Evolutionary conservation across 1,284 basidiomycete species (phyloP), one percentile per base, ranked within the genome.

Genomic region (Cryptococcus sp.): DNA sequence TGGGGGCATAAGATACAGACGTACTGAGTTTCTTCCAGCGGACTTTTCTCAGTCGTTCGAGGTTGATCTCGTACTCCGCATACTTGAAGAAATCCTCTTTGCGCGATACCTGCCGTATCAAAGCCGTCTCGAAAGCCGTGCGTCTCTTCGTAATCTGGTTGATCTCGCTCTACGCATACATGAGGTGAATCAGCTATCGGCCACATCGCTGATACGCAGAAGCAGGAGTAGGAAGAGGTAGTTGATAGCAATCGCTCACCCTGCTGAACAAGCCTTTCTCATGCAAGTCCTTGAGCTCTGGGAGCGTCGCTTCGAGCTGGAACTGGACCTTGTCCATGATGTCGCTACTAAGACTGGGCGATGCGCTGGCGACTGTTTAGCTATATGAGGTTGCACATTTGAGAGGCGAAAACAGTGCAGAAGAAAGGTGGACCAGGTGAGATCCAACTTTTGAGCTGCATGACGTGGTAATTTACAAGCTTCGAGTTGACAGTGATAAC

Each of bases 301-400:
- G 86, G 83, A 96, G 89, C 85, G 94, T 94, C 82, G 92, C 88
- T 86, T 96, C 93, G 76, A 95, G 90, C 80, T 94, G 88, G 70
- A 90, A 95, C 68, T 95, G 90, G 0, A 96, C 93, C 65, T 92
- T 85, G 83, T 96, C 92, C 92, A 95, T 95, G 50, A 25, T 68
- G 52, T 38, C 23, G 6, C 11, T 23, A 8, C n/a, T 27, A 52
- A 19, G 7, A 41, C 13, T 20, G 38, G 22, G 42, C 25, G 27
- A 22, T 22, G 16, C 19, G 20, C 16, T 38, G 42, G n/a, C 23
- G 19, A 20, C n/a, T 16, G n/a, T 17, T 22, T 11, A 19, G 45
- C 45, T 47, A 35, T 35, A 8, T 10, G 4, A 10, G 10, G 10
- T 2, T 35, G 30, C 30, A 35, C 7, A 5, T 35, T 35, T 13